Evolutionary conservation across 2,329 filamentous ascomycete genomes (phyloP), one percentile per base, ranked within the genome.

Genomic region (Trichoderma harzianum): DNA sequence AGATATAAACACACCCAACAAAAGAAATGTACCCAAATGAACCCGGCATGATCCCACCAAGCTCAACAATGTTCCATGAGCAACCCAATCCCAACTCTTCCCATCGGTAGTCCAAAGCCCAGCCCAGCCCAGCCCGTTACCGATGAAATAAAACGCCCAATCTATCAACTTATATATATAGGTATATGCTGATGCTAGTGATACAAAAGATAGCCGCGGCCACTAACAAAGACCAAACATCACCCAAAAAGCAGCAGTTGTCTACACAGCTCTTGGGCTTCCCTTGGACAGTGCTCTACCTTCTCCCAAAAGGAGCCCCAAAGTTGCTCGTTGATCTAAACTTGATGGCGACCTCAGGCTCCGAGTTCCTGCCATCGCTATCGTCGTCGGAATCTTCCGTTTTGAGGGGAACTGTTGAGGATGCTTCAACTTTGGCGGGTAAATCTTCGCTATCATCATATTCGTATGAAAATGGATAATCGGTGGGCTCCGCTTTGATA

Each of bases 281-380:
- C 51, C 7, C 51, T 39, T 26, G 51, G 64, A n/a, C 5, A 58
- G 58, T 60, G 39, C 51, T 26, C 63, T 61, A 70, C 61, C 64
- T 68, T 28, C 16, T 67, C 76, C 84, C 84, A 74, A 86, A 84
- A 1, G 84, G 84, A 24, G 83, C 82, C 14, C 84, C 84, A 76
- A 86, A 86, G 74, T 86, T 86, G 73, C 78, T 82, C 21, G 82
- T 84, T 30, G 77, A 80, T 75, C 79, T 85, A 53, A 87, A 77
- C 75, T 82, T 84, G 34, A 87, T 79, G 1, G 85, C 83, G 32
- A 86, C 18, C 2, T 86, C 84, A n/a, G 76, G 73, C 57, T 83
- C 81, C 18, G 81, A 76, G 5, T 75, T 76, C 36, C 14, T 28
- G 24, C 24, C 18, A 18, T 67, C 51, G 14, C 34, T 39, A 11